Evolutionary conservation across 495 filamentous ascomycete genomes (phyloP).

Genomic region (Lasiosphaeria miniovina): DNA sequence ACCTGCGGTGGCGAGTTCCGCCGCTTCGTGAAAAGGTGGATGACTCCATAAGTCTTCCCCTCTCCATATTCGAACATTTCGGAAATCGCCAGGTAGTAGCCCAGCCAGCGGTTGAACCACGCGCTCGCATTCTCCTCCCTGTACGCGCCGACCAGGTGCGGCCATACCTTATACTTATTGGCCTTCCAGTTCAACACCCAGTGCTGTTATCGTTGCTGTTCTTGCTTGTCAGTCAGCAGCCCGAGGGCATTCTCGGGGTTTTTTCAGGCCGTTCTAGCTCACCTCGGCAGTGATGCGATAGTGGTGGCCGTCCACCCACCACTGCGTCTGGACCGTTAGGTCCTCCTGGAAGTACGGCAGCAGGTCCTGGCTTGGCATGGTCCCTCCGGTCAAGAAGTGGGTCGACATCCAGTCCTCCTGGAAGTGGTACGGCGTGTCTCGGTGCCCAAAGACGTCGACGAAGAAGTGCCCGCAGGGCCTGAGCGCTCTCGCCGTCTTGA

Average conservation of each 20-base stretch:
- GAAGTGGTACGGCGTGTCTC: slow-evolving; percentile 60
- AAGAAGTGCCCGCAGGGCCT: slow-evolving; percentile 61
- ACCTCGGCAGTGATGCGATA: slow-evolving; percentile 67
- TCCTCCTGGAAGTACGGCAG: slow-evolving; percentile 64
- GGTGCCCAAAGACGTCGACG: slow-evolving; percentile 62
- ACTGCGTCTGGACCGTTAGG: slow-evolving; percentile 54
- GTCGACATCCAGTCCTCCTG: slow-evolving; percentile 70
- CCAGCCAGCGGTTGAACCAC: slow-evolving; percentile 66
- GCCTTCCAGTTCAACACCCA: slow-evolving; percentile 37
- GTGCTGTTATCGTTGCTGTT: neutral
- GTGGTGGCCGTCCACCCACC: slow-evolving; percentile 63
- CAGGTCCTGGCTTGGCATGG: slow-evolving; percentile 65
- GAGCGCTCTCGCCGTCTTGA: slow-evolving; percentile 53
- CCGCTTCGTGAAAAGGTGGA: slow-evolving; percentile 58
- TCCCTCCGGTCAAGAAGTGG: slow-evolving; percentile 67
- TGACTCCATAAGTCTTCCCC: slow-evolving; percentile 62
- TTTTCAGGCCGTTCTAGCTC: slow-evolving; percentile 15
- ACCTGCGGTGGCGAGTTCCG: neutral
- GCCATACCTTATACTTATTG: slow-evolving; percentile 56
- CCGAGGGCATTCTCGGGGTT: neutral
- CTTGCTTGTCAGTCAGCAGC: too few relatives aligned
- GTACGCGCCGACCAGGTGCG: slow-evolving; percentile 58
- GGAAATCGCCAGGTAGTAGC: slow-evolving; percentile 66
- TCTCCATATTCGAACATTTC: slow-evolving; percentile 61
- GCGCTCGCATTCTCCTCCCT: slow-evolving; percentile 50